phyloP scores from a whole-genome alignment of 306 rosid genomes.

The Rubus parviflorus region DNA sequence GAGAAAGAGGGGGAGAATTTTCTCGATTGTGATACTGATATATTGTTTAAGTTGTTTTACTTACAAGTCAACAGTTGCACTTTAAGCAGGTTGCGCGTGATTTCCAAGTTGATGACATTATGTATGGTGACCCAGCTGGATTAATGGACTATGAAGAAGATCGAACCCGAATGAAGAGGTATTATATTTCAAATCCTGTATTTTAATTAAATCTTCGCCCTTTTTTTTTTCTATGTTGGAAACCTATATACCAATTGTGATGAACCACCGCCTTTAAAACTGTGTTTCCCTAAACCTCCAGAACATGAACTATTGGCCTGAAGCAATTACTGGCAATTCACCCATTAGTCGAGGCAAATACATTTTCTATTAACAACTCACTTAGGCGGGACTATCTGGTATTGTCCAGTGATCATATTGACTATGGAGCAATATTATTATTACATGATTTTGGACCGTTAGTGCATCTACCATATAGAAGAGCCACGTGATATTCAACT shows the following conservation, averaged over 20 bases:
- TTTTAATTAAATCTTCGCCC: background rate
- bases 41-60: background rate
- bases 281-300: background rate
- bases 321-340: background rate
- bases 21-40: background rate
- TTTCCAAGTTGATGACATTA: conserved; percentile 18
- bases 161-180: conserved; percentile 21
- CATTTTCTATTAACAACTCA: background rate
- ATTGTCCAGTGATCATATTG: background rate
- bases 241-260: background rate
- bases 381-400: background rate
- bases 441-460: background rate
- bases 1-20: background rate
- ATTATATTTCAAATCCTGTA: background rate
- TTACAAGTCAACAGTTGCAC: background rate
- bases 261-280: background rate
- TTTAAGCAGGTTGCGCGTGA: conserved; percentile 20
- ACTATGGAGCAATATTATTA: background rate
- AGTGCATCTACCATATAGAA: background rate
- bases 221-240: background rate
- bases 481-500: background rate
- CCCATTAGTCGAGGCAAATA: background rate
- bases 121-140: conserved; percentile 17
- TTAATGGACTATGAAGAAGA: conserved; percentile 29
- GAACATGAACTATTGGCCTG: background rate